Percentiles rank a stretch among this genome's conserved stretches.
Evolutionary conservation across 179 eudicot genomes (phyloP).

Genomic region (Actinidia arguta): DNA sequence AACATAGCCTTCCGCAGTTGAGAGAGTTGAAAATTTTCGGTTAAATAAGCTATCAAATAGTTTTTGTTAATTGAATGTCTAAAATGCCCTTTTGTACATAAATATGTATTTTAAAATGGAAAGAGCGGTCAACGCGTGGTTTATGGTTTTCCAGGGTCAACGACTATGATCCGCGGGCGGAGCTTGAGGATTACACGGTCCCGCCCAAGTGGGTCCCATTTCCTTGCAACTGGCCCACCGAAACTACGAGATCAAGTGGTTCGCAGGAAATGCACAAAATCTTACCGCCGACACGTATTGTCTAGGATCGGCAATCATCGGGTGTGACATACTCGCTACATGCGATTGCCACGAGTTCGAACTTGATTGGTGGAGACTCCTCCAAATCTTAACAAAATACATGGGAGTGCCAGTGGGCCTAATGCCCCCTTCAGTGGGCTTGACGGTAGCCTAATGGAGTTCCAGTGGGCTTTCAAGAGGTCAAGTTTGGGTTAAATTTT

Average conservation of each 20-base stretch:
- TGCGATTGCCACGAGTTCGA: constrained; percentile 8
- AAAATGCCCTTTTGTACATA: no score
- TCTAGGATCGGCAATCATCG: not conserved
- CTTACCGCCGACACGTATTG: constrained; percentile 6
- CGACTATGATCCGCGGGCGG: not conserved
- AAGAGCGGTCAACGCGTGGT: not conserved
- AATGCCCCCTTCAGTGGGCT: not conserved
- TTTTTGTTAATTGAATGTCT: no score
- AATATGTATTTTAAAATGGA: no score
- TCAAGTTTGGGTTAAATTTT: no score
- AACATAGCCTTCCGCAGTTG: no score
- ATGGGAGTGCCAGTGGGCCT: not conserved
- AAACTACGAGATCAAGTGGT: constrained; percentile 8
- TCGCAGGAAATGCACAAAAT: not conserved
- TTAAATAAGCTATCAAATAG: no score
- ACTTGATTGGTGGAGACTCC: not conserved
- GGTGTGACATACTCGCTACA: constrained; percentile 8
- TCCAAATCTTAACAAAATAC: not conserved
- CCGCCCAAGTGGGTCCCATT: constrained; percentile 11
- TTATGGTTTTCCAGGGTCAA: not conserved
- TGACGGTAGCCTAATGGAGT: not conserved
- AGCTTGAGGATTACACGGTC: not conserved
- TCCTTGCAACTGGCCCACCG: not conserved
- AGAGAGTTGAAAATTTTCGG: no score
- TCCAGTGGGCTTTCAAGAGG: no score